Evolutionary conservation across 257 asterid species (phyloP), one percentile per base, ranked within the genome.

Genomic region (Solanum sejunctum): DNA sequence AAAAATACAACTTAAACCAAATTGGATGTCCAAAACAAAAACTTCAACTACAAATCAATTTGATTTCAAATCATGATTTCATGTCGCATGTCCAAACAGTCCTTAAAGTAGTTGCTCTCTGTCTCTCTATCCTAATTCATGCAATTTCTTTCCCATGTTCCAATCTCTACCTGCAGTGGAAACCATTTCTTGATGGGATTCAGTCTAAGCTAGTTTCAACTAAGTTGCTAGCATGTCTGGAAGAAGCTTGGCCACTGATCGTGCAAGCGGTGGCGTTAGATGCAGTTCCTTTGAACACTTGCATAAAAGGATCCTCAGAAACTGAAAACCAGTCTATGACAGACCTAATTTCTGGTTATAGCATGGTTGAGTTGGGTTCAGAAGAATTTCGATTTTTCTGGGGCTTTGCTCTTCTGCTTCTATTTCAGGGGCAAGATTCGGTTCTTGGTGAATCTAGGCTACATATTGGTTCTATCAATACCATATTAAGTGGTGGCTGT

Each of bases 221-320:
- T 85, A 92, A 90, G 90, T 86, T 97, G 92, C 89, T 89, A 85
- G 94, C 97, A 66, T 97, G 98, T 86, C 90, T 97, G 81, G 96
- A 93, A 90, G 99, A 97, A 94, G 98, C 99, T 86, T 97, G 99
- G 98, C 98, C 98, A 49, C 88, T 89, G 70, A 94, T 97, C 91
- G 89, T 97, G 85, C 99, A 94, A 89, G 99, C 99, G 51, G 87
- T 93, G 87, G 95, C 91, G 80, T 91, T 97, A 86, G 99, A 97
- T 92, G 98, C 99, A 45, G 95, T 95, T 83, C 98, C 98, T 73
- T 89, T 58, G 47, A 89, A 88, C 84, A 86, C 90, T 82, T 84
- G 70, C 88, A 54, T 78, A 84, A 89, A 89, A 82, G 93, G 87
- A 82, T 87, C 95, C 85, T 85, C 90, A 67, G 86, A 89, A 86